Conservation (phyloP, 129 eudicot genomes). For the Flaveria sonorensis region DNA sequence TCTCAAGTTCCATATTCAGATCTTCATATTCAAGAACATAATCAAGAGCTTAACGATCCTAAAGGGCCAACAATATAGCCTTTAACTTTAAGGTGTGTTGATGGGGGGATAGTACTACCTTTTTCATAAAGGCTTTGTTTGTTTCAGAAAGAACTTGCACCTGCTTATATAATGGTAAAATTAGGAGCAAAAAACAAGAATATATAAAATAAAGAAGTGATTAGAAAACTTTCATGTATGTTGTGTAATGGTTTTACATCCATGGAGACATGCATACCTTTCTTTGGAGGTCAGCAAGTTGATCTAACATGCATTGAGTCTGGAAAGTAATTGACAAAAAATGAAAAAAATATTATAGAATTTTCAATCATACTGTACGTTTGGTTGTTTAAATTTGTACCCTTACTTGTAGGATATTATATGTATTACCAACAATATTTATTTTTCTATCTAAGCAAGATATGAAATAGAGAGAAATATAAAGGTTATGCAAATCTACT, state of each 20-base stretch:
- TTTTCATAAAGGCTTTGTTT: slow-evolving; percentile 45
- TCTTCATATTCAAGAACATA: too few relatives aligned
- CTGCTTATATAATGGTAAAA: slow-evolving; percentile 25
- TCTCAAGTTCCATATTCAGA: too few relatives aligned
- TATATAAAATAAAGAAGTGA: not conserved
- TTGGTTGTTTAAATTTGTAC: too few relatives aligned
- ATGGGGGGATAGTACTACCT: slow-evolving; percentile 34
- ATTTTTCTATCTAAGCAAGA: not conserved
- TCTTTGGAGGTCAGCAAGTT: slow-evolving; percentile 55
- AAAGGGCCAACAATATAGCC: too few relatives aligned
- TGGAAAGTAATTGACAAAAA: slow-evolving; percentile 31
- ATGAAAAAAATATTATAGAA: not conserved
- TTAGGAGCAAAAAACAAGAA: too few relatives aligned
- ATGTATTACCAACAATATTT: not conserved
- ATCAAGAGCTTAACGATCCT: too few relatives aligned
- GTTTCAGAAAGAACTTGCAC: slow-evolving; percentile 57
- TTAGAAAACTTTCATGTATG: not conserved
- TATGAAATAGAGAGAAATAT: too few relatives aligned
- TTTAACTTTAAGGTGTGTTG: too few relatives aligned
- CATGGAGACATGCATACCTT: slow-evolving; percentile 37
- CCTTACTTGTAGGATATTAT: too few relatives aligned
- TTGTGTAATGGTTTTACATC: not conserved
- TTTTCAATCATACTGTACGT: too few relatives aligned
- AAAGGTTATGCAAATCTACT: too few relatives aligned
- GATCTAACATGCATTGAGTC: slow-evolving; percentile 56